These are phyloP conservation scores for Lentinula novae-zelandiae DNA, from an alignment of 1,284 basidiomycete genomes.

Conservation along the genomic window DNA sequence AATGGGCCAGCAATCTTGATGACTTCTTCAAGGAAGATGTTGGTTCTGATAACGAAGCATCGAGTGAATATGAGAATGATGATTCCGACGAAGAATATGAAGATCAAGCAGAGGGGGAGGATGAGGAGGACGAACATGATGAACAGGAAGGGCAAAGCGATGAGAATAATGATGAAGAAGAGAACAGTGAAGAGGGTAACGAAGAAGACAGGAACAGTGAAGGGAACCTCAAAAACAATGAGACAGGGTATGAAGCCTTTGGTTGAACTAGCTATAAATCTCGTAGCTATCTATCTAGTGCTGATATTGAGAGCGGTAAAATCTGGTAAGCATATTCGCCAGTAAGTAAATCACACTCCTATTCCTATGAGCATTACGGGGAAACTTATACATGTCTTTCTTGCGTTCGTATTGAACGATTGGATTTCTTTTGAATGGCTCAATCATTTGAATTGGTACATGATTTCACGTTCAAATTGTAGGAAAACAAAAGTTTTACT, in stretches of 20 bases:
- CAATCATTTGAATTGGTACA: no score
- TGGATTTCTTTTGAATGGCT: no score
- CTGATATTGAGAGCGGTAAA: no score
- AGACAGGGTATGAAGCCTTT: background rate
- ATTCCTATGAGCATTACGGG: no score
- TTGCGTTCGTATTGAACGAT: no score
- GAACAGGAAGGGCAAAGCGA: slow-evolving; percentile 16
- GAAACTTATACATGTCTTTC: no score
- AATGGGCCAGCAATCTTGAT: slow-evolving; percentile 58
- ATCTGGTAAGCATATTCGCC: no score
- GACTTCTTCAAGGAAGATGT: slow-evolving; percentile 58
- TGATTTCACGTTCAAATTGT: no score
- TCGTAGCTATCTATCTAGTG: no score
- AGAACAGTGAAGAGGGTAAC: background rate
- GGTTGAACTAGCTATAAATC: background rate
- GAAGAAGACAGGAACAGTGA: background rate
- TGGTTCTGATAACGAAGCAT: slow-evolving; percentile 27
- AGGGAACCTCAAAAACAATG: background rate
- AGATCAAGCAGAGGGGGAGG: slow-evolving; percentile 29
- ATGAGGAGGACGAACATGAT: slow-evolving; percentile 29
- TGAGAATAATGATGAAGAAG: background rate
- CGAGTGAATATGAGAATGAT: slow-evolving; percentile 25
- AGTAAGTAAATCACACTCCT: no score
- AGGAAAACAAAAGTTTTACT: no score
- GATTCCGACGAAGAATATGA: slow-evolving; percentile 33